These are phyloP conservation scores for Ophiostoma pallidulum DNA, from an alignment of 2,329 filamentous ascomycete genomes.

Conservation along the genomic window DNA sequence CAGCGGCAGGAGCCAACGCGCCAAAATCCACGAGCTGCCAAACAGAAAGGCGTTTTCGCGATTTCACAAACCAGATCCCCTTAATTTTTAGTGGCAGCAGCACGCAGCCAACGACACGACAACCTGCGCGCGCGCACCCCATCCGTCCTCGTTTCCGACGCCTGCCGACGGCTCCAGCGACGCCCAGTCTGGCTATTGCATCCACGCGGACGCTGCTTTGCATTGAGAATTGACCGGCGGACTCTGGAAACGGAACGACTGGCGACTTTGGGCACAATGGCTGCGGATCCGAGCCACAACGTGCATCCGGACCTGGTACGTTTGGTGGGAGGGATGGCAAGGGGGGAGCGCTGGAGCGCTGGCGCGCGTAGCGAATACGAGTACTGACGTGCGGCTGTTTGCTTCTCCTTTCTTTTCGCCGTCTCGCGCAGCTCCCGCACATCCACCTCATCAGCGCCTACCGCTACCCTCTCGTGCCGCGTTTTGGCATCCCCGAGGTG, in stretches of 20 bases:
- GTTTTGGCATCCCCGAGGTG: slow-evolving; percentile 65
- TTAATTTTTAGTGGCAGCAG: slow-evolving; percentile 6
- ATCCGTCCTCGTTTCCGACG: neutral
- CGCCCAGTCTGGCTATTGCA: too few relatives aligned
- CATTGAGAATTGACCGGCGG: too few relatives aligned
- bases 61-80: neutral
- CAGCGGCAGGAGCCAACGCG: slow-evolving; percentile 3
- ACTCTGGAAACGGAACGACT: too few relatives aligned
- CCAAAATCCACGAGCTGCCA: neutral
- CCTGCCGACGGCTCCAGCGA: too few relatives aligned
- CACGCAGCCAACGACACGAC: slow-evolving; percentile 3
- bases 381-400: neutral
- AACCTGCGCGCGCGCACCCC: slow-evolving; percentile 1
- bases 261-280: slow-evolving; percentile 15
- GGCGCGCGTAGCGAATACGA: too few relatives aligned
- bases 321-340: neutral
- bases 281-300: slow-evolving; percentile 26
- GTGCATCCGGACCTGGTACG: slow-evolving; percentile 26
- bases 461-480: slow-evolving; percentile 64
- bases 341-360: neutral
- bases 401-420: neutral
- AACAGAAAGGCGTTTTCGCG: slow-evolving; percentile 7
- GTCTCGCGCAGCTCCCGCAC: slow-evolving; percentile 62
- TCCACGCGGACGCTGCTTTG: neutral
- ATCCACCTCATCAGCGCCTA: slow-evolving; percentile 82